Evolutionary conservation across 768 basidiomycete genomes (phyloP), one percentile per base, ranked within the genome.

Genomic region (Termitomyces titanicus): DNA sequence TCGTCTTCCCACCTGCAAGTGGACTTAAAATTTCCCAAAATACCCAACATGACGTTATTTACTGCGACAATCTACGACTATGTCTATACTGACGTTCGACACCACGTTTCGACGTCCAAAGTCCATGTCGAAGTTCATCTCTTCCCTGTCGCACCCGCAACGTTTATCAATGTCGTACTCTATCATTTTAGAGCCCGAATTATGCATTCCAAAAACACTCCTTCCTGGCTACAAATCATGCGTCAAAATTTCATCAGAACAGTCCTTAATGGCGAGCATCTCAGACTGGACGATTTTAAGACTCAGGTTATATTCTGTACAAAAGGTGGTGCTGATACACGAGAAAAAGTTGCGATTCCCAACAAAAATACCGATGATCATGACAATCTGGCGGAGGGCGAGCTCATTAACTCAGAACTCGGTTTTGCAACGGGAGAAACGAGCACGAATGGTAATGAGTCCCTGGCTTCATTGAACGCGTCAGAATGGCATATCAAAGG

Each of bases 401-500:
- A 49, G 37, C 5, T 24, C 25, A 22, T 22, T 33, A 37, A 9
- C 34, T n/a, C 15, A 3, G 20, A 34, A 34, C 29, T 24, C 27
- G 34, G 37, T 39, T 22, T 6, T 5, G 18, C 34, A 8, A 29
- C 24, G 27, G 15, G 27, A 25, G 37, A 29, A 18, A 47, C 31
- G 12, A 39, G 35, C 37, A 11, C 45, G 9, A 27, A 24, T 25
- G 56, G 67, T 27, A 66, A 73, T 43, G 73, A 77, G 58, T 42
- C 75, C 12, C 56, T 74, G 15, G 60, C 72, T 5, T 64, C 66
- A 9, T 55, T 66, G 11, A 60, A 61, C 15, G 65, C 68, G 15
- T 65, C 68, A 0, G 62, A 72, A 7, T 73, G 74, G 70, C 70
- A 76, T 47, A 68, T 79, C 18, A 57, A 65, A 50, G 74, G 74